Conservation (phyloP, 192 early-diverging fungal species). For the Globomyces pollinis-pini region DNA sequence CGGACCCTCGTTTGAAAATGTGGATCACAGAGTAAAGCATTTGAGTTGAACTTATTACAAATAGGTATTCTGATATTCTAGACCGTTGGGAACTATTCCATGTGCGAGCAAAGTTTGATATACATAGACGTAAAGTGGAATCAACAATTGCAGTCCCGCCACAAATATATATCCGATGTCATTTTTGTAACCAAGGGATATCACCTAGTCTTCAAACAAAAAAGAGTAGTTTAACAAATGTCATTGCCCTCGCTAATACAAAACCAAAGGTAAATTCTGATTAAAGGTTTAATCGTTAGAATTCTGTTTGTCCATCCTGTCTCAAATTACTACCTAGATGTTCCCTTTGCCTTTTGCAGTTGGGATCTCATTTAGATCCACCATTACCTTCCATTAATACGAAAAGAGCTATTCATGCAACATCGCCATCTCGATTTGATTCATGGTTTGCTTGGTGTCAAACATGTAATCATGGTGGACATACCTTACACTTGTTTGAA, state of each 20-base stretch:
- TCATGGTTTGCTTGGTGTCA: constrained; percentile 99
- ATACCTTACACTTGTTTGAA: constrained; percentile 76
- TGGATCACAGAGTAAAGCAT: constrained; percentile 64
- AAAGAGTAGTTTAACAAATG: background rate
- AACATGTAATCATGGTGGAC: constrained; percentile 93
- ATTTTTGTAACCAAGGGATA: constrained; percentile 65
- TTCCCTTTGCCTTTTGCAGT: constrained; percentile 22
- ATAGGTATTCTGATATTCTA: constrained; percentile 79
- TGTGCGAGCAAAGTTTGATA: constrained; percentile 85
- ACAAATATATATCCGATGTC: constrained; percentile 81
- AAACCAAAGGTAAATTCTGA: no score
- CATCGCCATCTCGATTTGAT: constrained; percentile 34
- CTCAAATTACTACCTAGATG: constrained; percentile 26
- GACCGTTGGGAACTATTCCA: constrained; percentile 86
- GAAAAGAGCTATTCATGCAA: constrained; percentile 13
- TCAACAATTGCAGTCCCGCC: no score
- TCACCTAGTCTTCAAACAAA: constrained; percentile 2
- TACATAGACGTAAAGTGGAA: constrained; percentile 57
- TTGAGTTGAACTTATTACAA: constrained; percentile 28
- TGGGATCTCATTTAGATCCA: constrained; percentile 57
- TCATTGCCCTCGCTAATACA: background rate
- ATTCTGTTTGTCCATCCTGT: constrained; percentile 33
- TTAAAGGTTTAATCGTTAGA: no score
- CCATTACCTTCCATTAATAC: constrained; percentile 27
- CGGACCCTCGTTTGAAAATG: constrained; percentile 50